Conservation (phyloP, 2,329 filamentous ascomycete species). For the Cladosporium sp. region DNA sequence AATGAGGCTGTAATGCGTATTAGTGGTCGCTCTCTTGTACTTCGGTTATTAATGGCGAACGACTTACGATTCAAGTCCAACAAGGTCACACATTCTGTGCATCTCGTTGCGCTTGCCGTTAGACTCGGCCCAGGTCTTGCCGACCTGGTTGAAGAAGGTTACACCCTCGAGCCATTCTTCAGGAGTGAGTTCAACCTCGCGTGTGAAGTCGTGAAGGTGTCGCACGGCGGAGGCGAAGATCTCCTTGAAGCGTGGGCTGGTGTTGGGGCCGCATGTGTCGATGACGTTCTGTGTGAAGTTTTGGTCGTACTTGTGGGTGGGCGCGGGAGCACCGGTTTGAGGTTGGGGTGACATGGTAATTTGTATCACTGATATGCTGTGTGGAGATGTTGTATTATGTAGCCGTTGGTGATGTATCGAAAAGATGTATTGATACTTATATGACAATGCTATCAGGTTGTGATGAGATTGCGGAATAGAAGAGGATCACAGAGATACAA, state of each 20-base stretch:
- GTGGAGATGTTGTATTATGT: background rate
- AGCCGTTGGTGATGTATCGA: background rate
- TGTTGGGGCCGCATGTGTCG: conserved; percentile 70
- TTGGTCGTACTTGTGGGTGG: conserved; percentile 61
- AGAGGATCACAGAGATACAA: background rate
- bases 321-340: background rate
- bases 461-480: background rate
- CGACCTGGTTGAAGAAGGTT: conserved; percentile 72
- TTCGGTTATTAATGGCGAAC: background rate
- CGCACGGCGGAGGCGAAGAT: conserved; percentile 65
- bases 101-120: conserved; percentile 71
- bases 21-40: background rate
- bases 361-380: background rate
- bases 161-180: conserved; percentile 78
- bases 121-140: conserved; percentile 47
- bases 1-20: conserved; percentile 52
- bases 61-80: conserved; percentile 70
- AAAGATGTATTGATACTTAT: background rate
- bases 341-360: conserved; percentile 1
- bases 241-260: conserved; percentile 62
- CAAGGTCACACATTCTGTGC: conserved; percentile 70
- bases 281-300: conserved; percentile 74
- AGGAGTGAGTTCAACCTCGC: conserved; percentile 73
- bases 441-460: background rate
- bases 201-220: conserved; percentile 76